Evolutionary conservation across 2,329 filamentous ascomycete genomes (phyloP), one percentile per base, ranked within the genome.

Genomic region (Leptodontidium sp.): DNA sequence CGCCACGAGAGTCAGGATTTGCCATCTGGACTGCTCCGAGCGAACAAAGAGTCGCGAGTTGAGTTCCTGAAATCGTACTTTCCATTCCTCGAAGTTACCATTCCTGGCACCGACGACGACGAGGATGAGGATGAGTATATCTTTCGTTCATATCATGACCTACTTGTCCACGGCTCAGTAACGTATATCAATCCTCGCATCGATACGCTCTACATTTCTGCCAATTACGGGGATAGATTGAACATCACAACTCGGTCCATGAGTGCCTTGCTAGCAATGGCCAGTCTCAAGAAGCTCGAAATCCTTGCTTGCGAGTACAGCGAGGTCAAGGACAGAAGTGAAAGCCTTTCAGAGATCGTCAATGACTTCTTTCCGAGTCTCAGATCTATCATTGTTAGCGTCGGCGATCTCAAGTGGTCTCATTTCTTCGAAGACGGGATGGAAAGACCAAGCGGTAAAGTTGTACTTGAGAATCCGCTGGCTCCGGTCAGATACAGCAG

Each of bases 201-300:
- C 21, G 62, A 64, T 15, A 57, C 43, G 9, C 21, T 64, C 38
- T 64, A 64, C 35, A 55, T 64, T 49, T 52, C 24, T 12, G 62
- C 62, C n/a, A 64, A 64, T 17, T 15, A 24, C 1, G 12, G 32
- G 2, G 40, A 55, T 3, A n/a, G 17, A 14, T 12, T 32, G 11
- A 55, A 32, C 14, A 14, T 64, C 21, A 26, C 21, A 2, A 12
- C 21, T 2, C n/a, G 47, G n/a, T 45, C 62, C 2, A 40, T 64
- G 35, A 15, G 14, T 1, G 35, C 50, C 1, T 24, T 64, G 14
- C 1, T 29, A 5, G 17, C 50, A 17, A 55, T 57, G 12, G 1
- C 14, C 1, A 45, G 49, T 29, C 24, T 64, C 7, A 9, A 38
- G 4, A 64, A 29, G 1, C 24, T 64, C 4, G 7, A 47, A 26